phyloP scores from a whole-genome alignment of 495 filamentous ascomycete species.

The Lepidopterella palustris region DNA sequence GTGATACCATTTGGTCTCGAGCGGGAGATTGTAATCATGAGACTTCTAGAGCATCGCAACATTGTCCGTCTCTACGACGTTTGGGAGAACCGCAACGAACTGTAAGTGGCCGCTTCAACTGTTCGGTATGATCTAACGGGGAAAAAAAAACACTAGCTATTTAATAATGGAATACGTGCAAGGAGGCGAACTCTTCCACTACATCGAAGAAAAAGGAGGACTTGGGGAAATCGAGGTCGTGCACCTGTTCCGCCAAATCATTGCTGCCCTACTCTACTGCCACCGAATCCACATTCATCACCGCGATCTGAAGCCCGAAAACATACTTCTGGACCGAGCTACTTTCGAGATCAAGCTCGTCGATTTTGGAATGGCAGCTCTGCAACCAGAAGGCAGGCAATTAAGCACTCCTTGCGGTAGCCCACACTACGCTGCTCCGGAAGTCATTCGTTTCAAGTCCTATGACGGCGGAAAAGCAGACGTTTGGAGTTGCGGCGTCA shows the following conservation, averaged over 20 bases:
- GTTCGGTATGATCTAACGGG: background rate
- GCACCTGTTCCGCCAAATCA: conserved; percentile 83
- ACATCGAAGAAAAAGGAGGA: conserved; percentile 60
- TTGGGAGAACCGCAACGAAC: conserved; percentile 89
- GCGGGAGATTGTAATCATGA: conserved; percentile 91
- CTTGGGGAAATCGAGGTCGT: conserved; percentile 74
- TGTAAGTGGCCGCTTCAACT: conserved; percentile 62
- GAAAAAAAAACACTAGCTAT: conserved; percentile 54
- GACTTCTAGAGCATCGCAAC: conserved; percentile 86
- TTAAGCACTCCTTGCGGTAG: conserved; percentile 89
- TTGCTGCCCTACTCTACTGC: conserved; percentile 84
- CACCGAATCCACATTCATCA: conserved; percentile 93
- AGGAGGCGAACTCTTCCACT: conserved; percentile 82
- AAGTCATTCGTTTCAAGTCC: conserved; percentile 61
- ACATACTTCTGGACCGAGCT: conserved; percentile 72
- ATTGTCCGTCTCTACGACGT: conserved; percentile 89
- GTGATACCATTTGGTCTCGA: conserved; percentile 81
- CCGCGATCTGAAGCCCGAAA: conserved; percentile 94
- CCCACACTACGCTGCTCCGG: conserved; percentile 91
- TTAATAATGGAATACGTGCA: conserved; percentile 95
- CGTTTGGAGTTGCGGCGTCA: conserved; percentile 91
- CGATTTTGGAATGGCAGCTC: conserved; percentile 95
- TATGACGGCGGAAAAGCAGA: conserved; percentile 84
- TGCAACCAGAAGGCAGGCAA: conserved; percentile 70
- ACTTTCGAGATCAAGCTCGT: conserved; percentile 74